phyloP scores from a whole-genome alignment of 768 basidiomycete species.

The Phanerochaete sordida region DNA sequence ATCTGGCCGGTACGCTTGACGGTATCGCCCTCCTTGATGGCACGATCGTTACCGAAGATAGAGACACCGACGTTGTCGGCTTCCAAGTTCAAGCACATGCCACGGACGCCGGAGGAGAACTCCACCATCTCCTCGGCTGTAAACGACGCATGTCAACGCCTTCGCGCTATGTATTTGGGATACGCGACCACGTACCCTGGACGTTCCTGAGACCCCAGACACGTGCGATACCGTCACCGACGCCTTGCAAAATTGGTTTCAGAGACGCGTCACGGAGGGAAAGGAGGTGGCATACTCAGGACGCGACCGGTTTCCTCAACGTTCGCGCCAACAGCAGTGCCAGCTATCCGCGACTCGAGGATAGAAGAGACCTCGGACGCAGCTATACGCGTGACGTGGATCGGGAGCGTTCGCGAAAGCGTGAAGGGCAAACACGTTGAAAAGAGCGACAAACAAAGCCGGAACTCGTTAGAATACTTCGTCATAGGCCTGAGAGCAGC shows the following conservation, averaged over 20 bases:
- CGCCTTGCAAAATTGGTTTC: constrained; percentile 50
- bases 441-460: background rate
- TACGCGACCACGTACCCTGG: constrained; percentile 59
- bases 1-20: constrained; percentile 99
- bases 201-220: constrained; percentile 99
- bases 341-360: constrained; percentile 97
- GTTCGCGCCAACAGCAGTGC: constrained; percentile 85
- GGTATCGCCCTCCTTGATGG: constrained; percentile 99
- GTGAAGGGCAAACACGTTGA: constrained; percentile 8
- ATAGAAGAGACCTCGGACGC: constrained; percentile 99
- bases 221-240: constrained; percentile 99
- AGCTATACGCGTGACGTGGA: constrained; percentile 44
- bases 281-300: constrained; percentile 63
- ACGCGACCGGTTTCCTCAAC: constrained; percentile 99
- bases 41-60: constrained; percentile 97
- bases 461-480: constrained; percentile 12
- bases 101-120: constrained; percentile 99
- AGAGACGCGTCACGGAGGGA: constrained; percentile 19
- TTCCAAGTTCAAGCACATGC: constrained; percentile 99
- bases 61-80: constrained; percentile 99
- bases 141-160: constrained; percentile 4
- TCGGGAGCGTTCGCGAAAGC: constrained; percentile 1
- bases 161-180: background rate
- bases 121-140: constrained; percentile 99
- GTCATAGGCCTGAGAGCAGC: background rate